Evolutionary conservation across 2,329 filamentous ascomycete genomes (phyloP).

Genomic region (Neonectria punicea): DNA sequence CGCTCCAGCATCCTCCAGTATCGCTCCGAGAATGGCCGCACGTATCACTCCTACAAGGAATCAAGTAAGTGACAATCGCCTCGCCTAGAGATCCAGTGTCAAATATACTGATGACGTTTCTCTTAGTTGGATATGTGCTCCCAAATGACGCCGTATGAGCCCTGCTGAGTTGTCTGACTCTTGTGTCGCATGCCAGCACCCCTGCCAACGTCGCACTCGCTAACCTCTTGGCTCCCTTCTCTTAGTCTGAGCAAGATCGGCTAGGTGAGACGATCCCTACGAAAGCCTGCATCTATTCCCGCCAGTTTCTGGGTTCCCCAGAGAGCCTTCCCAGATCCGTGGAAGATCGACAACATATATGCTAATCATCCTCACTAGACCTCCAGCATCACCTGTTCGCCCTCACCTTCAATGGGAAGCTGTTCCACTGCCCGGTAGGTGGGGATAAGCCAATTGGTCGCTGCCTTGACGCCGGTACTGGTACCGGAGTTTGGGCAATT

Average conservation of each 20-base stretch:
- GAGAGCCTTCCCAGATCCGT: neutral
- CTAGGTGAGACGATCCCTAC: constrained; percentile 34
- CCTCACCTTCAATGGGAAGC: constrained; percentile 46
- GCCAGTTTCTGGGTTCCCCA: neutral
- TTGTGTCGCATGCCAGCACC: neutral
- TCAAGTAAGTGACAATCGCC: constrained; percentile 32
- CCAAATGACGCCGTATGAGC: constrained; percentile 44
- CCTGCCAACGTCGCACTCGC: constrained; percentile 8
- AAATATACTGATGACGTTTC: neutral
- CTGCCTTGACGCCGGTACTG: constrained; percentile 60
- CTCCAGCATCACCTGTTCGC: constrained; percentile 51
- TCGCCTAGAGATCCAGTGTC: neutral
- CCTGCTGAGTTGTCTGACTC: neutral
- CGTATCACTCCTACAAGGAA: constrained; percentile 49
- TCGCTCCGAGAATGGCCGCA: constrained; percentile 52
- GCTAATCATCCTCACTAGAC: constrained; percentile 33
- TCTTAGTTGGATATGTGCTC: constrained; percentile 42
- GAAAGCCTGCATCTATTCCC: neutral
- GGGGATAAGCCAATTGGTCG: constrained; percentile 37
- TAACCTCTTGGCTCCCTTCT: constrained; percentile 17
- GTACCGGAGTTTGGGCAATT: constrained; percentile 58
- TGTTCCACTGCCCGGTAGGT: constrained; percentile 42
- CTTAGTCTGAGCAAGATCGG: constrained; percentile 46
- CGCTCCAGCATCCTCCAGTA: constrained; percentile 50
- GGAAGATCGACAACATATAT: neutral